Evolutionary conservation across 352 stramenopile species (phyloP), one percentile per base, ranked within the genome.

Genomic region (Pythium insidiosum): DNA sequence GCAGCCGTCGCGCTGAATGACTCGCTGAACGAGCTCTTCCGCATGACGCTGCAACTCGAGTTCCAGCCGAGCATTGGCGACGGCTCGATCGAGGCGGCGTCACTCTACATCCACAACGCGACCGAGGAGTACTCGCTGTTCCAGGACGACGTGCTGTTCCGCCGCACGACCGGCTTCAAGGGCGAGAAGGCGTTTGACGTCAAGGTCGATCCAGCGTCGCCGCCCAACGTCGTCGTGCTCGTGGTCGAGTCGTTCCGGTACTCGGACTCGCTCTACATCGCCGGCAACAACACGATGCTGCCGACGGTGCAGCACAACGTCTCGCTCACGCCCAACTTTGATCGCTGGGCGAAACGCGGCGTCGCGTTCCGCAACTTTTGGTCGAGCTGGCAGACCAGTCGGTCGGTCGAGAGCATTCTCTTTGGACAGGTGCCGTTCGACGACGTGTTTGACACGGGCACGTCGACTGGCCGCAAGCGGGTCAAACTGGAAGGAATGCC

Each of bases 341-440:
- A 84, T 24, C 44, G 41, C 28, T 84, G 64, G 58, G 66, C 71
- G 2, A 63, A 63, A 18, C 60, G 63, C 4, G 66, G 66, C 21
- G 47, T 84, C 7, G 63, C 66, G 1, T 69, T 84, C 39, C 56
- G 39, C 9, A 84, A 81, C 26, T 53, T 81, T 31, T 84, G 72
- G 68, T 84, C 72, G 9, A 81, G 66, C 35, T 81, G 60, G 58
- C 42, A 57, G 11, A 81, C 72, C 13, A 84, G 68, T 56, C 66
- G 72, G 2, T 79, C 72, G 0, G 25, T 84, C 0, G 68, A 81
- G 42, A 78, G 66, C 33, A 63, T 79, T 24, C 30, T 79, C 19
- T 84, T 68, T 40, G 72, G 50, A 0, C 68, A 84, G 37, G 29
- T 84, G 6, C 55, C 68, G 5, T 74, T 68, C 34, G 60, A 81